Evolutionary conservation across 768 basidiomycete genomes (phyloP), one percentile per base, ranked within the genome.

Genomic region (Suillus bovinus): DNA sequence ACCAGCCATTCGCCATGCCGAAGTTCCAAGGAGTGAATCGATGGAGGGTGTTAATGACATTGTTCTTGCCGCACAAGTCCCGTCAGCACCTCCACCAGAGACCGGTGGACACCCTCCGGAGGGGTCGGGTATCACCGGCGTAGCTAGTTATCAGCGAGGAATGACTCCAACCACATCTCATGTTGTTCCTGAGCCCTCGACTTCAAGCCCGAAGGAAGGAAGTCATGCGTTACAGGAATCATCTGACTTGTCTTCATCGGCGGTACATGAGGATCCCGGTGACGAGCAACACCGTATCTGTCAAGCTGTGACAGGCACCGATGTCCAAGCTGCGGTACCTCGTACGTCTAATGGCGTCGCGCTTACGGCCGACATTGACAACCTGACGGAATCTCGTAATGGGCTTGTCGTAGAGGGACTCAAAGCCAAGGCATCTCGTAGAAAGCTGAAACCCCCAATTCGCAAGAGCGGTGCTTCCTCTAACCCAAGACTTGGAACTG

Each of bases 81-180:
- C 3, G 52, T 31, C 52, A 14, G 38, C 62, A 5, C 16, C 58
- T 52, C 60, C 61, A 16, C 74, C 73, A 8, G 76, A 70, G 67
- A 78, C 78, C 66, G 77, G 78, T 38, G 75, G 75, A n/a, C 74
- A 75, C 27, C 72, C 68, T 9, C 64, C 69, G 17, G 79, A 79
- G 63, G 62, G 63, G 17, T 11, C n/a, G 27, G 10, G 10, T 13
- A 27, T 20, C 36, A 27, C 10, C 9, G 6, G 24, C 6, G 24
- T 27, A 56, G 24, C 5, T 39, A 27, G 24, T 27, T 27, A 27
- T 27, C 36, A 3, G 5, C 55, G 39, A 56, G 24, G 24, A 27
- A 24, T 24, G 10, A 6, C 22, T 38, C 20, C 55, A 17, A 16
- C 17, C 36, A 20, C 17, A 39, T 38, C 36, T 20, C 36, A 27